Evolutionary conservation across 2,329 filamentous ascomycete species (phyloP), one percentile per base, ranked within the genome.

Genomic region (Coniella lustricola): DNA sequence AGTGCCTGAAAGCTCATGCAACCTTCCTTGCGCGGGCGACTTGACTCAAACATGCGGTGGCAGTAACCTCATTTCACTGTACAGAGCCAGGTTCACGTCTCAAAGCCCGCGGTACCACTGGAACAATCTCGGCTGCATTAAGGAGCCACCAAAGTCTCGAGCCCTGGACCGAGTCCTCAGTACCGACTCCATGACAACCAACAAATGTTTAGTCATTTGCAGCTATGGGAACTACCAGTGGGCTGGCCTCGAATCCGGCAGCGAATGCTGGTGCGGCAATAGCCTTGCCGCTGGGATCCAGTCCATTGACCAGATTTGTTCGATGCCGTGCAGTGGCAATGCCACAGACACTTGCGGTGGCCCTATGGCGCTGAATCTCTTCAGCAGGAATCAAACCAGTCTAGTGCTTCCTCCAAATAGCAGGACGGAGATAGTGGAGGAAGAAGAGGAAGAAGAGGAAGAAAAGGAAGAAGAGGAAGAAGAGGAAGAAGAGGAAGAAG

Each of bases 261-360:
- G 25, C 12, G 54, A 57, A 25, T 57, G 55, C 34, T 62, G 57
- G 40, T 63, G 60, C 35, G 60, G 59, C 21, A 37, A 52, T 5
- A 29, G 1, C 10, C 48, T 55, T 4, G 53, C 56, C 37, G 16
- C 20, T 7, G 37, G 35, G 3, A 39, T 37, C 16, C 36, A 43
- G 33, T 29, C 39, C 17, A 42, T 10, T n/a, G 37, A 46, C 20
- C 33, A 25, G 25, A 36, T 44, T n/a, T 64, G 62, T 55, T 57
- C 56, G 32, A 62, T 56, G 48, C 16, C 52, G 7, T 63, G 61
- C 48, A 49, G 49, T 13, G 62, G 60, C 12, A 56, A 61, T n/a
- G 31, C 41, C 33, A 52, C 47, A n/a, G 54, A 59, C 20, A 55
- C 56, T 45, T 57, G 48, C 38, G 56, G 55, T 49, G 33, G 35